These are phyloP conservation scores for Fusarium camptoceras DNA, from an alignment of 2,329 filamentous ascomycete species.

Conservation along the genomic window DNA sequence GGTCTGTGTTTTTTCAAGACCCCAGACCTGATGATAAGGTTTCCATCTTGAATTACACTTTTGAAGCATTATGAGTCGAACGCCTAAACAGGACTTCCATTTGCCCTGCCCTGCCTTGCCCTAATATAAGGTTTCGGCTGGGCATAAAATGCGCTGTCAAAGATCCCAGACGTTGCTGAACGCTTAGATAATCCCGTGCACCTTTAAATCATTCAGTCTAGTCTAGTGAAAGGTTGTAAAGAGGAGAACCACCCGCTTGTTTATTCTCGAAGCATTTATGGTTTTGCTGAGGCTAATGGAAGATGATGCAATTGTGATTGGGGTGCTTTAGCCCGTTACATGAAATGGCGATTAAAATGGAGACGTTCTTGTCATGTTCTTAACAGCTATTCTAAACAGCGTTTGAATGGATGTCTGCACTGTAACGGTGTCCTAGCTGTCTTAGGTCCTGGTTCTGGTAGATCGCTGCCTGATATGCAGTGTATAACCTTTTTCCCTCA, in stretches of 20 bases:
- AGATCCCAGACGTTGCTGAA: neutral
- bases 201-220: neutral
- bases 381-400: neutral
- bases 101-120: too few relatives aligned
- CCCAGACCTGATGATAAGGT: too few relatives aligned
- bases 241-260: neutral
- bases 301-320: neutral
- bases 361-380: neutral
- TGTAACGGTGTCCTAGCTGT: neutral
- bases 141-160: too few relatives aligned
- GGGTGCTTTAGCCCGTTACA: fast-evolving
- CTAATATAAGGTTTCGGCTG: too few relatives aligned
- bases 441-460: neutral
- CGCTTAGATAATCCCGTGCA: neutral
- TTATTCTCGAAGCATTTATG: neutral
- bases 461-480: neutral
- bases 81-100: too few relatives aligned
- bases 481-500: neutral
- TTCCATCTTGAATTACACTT: too few relatives aligned
- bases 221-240: neutral
- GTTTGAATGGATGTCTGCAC: neutral
- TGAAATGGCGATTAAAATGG: too few relatives aligned
- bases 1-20: neutral
- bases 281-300: neutral
- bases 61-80: too few relatives aligned